Evolutionary conservation across 768 basidiomycete genomes (phyloP).

Genomic region (Suillus weaverae): DNA sequence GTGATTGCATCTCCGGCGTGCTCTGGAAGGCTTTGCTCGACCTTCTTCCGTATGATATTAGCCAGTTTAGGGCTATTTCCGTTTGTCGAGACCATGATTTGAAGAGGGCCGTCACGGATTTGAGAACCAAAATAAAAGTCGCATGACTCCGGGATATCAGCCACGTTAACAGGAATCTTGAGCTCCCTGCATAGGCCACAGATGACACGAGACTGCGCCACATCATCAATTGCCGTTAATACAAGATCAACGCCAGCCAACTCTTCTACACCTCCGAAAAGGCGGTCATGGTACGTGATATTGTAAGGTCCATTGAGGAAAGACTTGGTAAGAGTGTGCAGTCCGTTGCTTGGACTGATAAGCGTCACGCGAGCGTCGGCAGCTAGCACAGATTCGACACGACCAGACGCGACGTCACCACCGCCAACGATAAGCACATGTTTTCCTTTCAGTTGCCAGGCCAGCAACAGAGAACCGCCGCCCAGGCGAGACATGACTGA

Average conservation of each 20-base stretch:
- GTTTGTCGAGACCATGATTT: slow-evolving; percentile 95
- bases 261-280: slow-evolving; percentile 65
- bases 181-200: slow-evolving; percentile 63
- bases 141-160: slow-evolving; percentile 93
- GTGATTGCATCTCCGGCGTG: slow-evolving; percentile 76
- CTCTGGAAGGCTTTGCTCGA: slow-evolving; percentile 69
- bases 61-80: slow-evolving; percentile 92
- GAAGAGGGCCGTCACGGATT: slow-evolving; percentile 85
- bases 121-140: slow-evolving; percentile 99
- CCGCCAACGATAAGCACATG: slow-evolving; percentile 91
- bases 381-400: slow-evolving; percentile 81
- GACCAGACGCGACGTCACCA: slow-evolving; percentile 86
- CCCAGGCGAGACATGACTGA: slow-evolving; percentile 20
- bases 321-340: slow-evolving; percentile 58
- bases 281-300: slow-evolving; percentile 71
- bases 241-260: slow-evolving; percentile 79
- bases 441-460: slow-evolving; percentile 88
- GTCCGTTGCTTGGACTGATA: slow-evolving; percentile 66
- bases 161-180: slow-evolving; percentile 89
- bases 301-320: slow-evolving; percentile 46
- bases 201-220: slow-evolving; percentile 68
- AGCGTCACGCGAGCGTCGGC: slow-evolving; percentile 80
- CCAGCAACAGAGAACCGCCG: slow-evolving; percentile 82
- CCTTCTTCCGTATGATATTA: slow-evolving; percentile 68
- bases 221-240: slow-evolving; percentile 90